A percentile compares a stretch with the other conserved stretches of the same genome.
phyloP scores from a whole-genome alignment of 305 asterid genomes.

The Fraxinus velutina region DNA sequence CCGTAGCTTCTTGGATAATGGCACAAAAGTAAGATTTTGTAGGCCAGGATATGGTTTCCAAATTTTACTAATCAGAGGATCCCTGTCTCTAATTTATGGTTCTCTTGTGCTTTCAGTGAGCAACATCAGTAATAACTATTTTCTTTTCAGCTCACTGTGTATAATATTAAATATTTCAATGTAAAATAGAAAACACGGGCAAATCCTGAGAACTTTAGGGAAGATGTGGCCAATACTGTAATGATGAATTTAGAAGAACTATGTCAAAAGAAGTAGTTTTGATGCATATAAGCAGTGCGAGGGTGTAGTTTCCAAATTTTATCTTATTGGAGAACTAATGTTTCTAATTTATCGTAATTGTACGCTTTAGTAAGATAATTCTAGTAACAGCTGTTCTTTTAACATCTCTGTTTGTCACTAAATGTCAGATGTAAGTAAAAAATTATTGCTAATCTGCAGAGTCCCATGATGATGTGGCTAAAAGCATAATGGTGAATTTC shows the following conservation, averaged over 20 bases:
- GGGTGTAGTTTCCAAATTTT: constrained; percentile 14
- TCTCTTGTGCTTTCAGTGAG: neutral
- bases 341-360: constrained; percentile 4
- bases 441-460: constrained; percentile 33
- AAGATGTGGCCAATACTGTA: neutral
- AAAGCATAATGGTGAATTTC: constrained; percentile 29
- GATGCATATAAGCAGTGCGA: neutral
- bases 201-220: neutral
- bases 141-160: neutral
- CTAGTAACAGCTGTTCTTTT: neutral
- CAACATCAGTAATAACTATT: neutral
- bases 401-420: constrained; percentile 11
- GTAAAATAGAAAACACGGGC: neutral
- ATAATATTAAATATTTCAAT: neutral
- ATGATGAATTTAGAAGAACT: constrained; percentile 5
- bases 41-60: neutral
- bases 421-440: constrained; percentile 14
- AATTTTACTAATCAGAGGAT: neutral
- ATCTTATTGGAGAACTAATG: neutral
- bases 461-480: constrained; percentile 28
- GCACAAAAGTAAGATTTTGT: neutral
- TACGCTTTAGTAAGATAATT: constrained; percentile 9
- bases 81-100: neutral
- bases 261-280: neutral
- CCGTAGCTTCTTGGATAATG: neutral